Evolutionary conservation across 306 rosid species (phyloP).

Genomic region (Malus asiatica): DNA sequence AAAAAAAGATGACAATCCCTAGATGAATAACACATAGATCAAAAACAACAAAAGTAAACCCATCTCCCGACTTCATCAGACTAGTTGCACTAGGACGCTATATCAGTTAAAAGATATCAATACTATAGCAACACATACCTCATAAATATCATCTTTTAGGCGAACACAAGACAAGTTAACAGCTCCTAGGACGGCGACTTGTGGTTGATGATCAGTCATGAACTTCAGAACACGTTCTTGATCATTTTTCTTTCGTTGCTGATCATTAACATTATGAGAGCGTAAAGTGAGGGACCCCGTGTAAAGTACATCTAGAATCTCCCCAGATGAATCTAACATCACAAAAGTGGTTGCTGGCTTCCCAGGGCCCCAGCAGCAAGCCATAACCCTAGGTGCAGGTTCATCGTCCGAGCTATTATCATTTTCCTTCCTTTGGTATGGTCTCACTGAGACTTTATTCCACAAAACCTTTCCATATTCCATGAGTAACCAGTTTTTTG

Average conservation of each 20-base stretch:
- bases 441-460: conserved; percentile 89
- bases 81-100: too few species aligned
- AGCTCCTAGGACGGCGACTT: conserved; percentile 94
- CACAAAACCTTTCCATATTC: conserved; percentile 85
- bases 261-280: conserved; percentile 73
- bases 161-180: conserved; percentile 85
- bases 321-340: conserved; percentile 94
- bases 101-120: background rate
- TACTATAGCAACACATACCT: conserved; percentile 41
- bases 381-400: conserved; percentile 96
- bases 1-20: too few species aligned
- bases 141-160: conserved; percentile 89
- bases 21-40: too few species aligned
- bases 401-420: conserved; percentile 80
- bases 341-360: conserved; percentile 94
- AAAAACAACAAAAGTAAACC: too few species aligned
- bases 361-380: conserved; percentile 99
- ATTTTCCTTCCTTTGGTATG: conserved; percentile 86
- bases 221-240: conserved; percentile 93
- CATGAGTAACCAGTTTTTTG: conserved; percentile 72
- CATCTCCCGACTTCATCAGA: too few species aligned
- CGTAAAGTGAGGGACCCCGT: conserved; percentile 80
- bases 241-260: conserved; percentile 85
- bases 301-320: conserved; percentile 86
- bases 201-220: conserved; percentile 99